A percentile compares a stretch with the other conserved stretches of the same genome.
phyloP scores from a whole-genome alignment of 23 red algal species.

The Pyropia yezoensis region DNA sequence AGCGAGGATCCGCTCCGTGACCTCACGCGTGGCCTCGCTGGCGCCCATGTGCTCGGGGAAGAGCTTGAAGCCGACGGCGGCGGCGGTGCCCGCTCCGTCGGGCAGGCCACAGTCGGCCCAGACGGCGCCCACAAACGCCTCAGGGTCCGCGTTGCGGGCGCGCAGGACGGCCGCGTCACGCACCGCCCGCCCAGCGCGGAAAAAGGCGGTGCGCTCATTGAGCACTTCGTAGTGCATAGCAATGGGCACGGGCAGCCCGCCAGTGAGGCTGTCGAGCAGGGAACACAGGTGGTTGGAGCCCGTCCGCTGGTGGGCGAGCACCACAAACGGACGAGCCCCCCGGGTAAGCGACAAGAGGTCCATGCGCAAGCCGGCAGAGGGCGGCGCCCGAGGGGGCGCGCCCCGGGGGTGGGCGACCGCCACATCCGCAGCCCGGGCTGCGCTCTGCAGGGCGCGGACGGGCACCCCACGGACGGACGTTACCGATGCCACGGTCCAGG shows the following conservation, averaged over 20 bases:
- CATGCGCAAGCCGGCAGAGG: too few species aligned
- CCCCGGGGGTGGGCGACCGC: too few species aligned
- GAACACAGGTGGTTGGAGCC: not conserved
- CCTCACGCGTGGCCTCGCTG: not conserved
- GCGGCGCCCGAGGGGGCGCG: too few species aligned
- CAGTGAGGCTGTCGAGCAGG: too few species aligned
- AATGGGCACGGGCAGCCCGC: not conserved
- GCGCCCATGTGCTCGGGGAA: not conserved
- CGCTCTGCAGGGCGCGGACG: too few species aligned
- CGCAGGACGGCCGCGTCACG: not conserved
- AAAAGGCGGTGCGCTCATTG: not conserved
- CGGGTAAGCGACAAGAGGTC: too few species aligned
- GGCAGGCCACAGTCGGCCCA: not conserved
- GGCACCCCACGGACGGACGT: too few species aligned
- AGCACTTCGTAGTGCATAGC: not conserved
- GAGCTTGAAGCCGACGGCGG: not conserved
- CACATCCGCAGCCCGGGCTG: too few species aligned
- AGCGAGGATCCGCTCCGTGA: not conserved
- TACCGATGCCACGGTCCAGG: too few species aligned
- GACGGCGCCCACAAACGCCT: not conserved
- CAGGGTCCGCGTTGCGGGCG: not conserved
- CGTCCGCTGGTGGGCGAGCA: not conserved
- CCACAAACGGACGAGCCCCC: not conserved
- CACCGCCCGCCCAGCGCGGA: not conserved
- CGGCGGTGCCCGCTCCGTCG: not conserved